These are phyloP conservation scores for Leishmania amazonensis DNA, from an alignment of 208 protist genomes.

Conservation along the genomic window DNA sequence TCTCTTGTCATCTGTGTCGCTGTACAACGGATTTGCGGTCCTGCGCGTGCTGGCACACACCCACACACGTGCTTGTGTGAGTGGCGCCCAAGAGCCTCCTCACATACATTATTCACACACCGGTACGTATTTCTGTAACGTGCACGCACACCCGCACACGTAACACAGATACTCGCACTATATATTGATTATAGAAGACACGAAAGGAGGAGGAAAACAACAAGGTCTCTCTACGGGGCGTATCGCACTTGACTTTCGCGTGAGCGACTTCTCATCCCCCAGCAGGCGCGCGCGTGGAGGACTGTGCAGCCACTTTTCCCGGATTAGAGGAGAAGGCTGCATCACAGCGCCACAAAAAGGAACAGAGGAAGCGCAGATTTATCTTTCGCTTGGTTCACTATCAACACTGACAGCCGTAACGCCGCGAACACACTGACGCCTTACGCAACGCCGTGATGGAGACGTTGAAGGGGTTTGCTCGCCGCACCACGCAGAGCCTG, in stretches of 20 bases:
- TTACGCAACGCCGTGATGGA: constrained; percentile 40
- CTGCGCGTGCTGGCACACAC: background rate
- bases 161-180: background rate
- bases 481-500: constrained; percentile 80
- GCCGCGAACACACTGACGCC: background rate
- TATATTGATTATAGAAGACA: background rate
- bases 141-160: background rate
- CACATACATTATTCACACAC: background rate
- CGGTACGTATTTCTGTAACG: background rate
- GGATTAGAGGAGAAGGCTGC: background rate
- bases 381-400: background rate
- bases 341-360: background rate
- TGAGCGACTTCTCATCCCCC: background rate
- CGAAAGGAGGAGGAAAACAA: background rate
- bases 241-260: background rate
- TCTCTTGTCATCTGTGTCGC: background rate
- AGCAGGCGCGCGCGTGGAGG: background rate
- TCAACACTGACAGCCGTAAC: background rate
- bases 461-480: constrained; percentile 69
- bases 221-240: background rate
- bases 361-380: background rate
- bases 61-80: background rate
- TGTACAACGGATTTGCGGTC: background rate
- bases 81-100: background rate
- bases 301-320: background rate